Base-by-base conservation (phyloP, 1,284 basidiomycete genomes). In the Coniophora puteana region DNA sequence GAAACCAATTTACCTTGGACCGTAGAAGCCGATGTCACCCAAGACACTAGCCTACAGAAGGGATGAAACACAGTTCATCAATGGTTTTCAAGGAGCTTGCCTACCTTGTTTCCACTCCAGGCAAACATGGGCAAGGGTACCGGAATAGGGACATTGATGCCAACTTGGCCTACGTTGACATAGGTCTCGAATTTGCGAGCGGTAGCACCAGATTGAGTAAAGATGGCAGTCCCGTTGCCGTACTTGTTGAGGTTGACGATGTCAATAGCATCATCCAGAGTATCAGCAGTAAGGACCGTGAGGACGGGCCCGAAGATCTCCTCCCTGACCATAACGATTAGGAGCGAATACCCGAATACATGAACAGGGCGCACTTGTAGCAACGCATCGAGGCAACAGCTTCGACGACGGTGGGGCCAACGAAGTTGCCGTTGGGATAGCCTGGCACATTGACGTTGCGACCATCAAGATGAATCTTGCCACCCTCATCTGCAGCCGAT, bases 241-340 rank as follows among this genome's bases (percentile, higher is more conserved):
- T 90, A 96, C 57, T 69, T 76, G 68, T 96, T 97, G 41, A 71
- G 67, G 67, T 97, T 97, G 67, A 97, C 84, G 49, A 96, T 82
- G 26, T 81, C 79, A 47, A 97, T 76, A 16, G 93, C 95, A 51
- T 97, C 91, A 51, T 98, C 93, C 34, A 99, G 71, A 1, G 85
- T 92, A 41, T 93, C 82, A 5, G 87, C 90, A 41, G 79, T 73
- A 51, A 98, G 61, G 39, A 96, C 74, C 17, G 86, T 72, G 29
- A 99, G 74, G 0, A 87, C 94, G 3, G 95, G 95, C 3, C 94
- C 95, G 54, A 98, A 98, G 51, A 98, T 96, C 63, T 98, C 94
- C 59, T 93, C 83, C 49, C 90, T 93, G 44, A 14, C 44, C 25
- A 38, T 18, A 28, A 40, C n/a, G 5, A 24, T 45, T 18, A 51